Percentiles rank a stretch among this genome's conserved stretches.
phyloP scores from a whole-genome alignment of 495 filamentous ascomycete species.

The Talaromyces proteolyticus region DNA sequence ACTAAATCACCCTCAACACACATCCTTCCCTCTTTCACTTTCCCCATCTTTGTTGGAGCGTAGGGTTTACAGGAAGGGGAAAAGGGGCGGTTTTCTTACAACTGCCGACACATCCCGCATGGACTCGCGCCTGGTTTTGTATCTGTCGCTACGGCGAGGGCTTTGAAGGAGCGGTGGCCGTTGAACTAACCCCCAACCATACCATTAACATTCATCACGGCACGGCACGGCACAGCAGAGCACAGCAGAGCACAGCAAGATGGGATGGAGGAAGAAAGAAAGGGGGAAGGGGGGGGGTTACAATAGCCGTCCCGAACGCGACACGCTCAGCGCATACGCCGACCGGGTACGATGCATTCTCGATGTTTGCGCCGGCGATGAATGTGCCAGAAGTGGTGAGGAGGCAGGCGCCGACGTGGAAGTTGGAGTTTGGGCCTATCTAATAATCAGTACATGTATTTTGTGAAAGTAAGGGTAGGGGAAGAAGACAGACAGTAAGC shows the following conservation, averaged over 20 bases:
- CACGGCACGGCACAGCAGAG: too few relatives aligned
- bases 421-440: conserved; percentile 81
- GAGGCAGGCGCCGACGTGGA: conserved; percentile 82
- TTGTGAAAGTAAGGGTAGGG: not conserved
- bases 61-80: not conserved
- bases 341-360: conserved; percentile 90
- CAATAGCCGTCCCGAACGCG: conserved; percentile 75
- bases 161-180: conserved; percentile 67
- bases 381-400: conserved; percentile 58
- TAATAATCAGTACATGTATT: not conserved
- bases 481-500: conserved; percentile 61
- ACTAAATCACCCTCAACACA: conserved; percentile 28
- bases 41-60: too few relatives aligned
- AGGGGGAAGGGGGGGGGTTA: conserved; percentile 21
- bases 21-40: not conserved
- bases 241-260: too few relatives aligned
- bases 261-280: too few relatives aligned
- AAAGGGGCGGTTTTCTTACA: conserved; percentile 22
- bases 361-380: conserved; percentile 79
- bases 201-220: conserved; percentile 3
- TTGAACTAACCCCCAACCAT: conserved; percentile 38
- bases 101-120: conserved; percentile 61
- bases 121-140: conserved; percentile 63
- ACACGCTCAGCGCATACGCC: conserved; percentile 91
- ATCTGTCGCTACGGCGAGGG: conserved; percentile 83